phyloP scores from a whole-genome alignment of 108 stramenopile genomes.

The Cyclotella atomus region DNA sequence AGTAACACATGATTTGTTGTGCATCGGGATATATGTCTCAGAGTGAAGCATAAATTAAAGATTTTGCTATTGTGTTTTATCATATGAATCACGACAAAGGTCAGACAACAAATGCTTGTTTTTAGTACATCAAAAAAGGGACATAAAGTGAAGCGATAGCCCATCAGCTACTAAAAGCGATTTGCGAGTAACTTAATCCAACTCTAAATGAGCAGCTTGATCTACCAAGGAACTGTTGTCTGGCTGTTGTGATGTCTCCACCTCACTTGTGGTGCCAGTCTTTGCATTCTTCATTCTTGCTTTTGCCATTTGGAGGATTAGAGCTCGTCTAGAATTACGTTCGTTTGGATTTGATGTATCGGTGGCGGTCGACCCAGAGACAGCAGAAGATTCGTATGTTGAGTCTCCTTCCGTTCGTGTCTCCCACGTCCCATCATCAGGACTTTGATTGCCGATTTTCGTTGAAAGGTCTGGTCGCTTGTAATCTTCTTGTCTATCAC shows the following conservation, averaged over 20 bases:
- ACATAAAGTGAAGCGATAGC: too few species aligned
- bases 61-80: too few species aligned
- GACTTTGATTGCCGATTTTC: conserved; percentile 2
- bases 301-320: conserved; percentile 92
- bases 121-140: too few species aligned
- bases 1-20: not conserved
- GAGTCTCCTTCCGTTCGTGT: conserved; percentile 54
- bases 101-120: too few species aligned
- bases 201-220: conserved; percentile 39
- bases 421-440: conserved; percentile 34
- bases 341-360: conserved; percentile 58
- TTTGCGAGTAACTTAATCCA: conserved; percentile 35
- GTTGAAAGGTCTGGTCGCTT: conserved; percentile 18
- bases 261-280: conserved; percentile 17
- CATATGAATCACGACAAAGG: too few species aligned
- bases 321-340: conserved; percentile 68
- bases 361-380: conserved; percentile 61
- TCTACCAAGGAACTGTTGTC: conserved; percentile 17
- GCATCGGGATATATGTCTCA: too few species aligned
- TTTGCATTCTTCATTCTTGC: conserved; percentile 77
- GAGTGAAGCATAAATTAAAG: too few species aligned
- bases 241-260: conserved; percentile 7
- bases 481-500: conserved; percentile 1
- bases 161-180: too few species aligned
- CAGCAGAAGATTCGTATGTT: conserved; percentile 54